phyloP scores from a whole-genome alignment of 345 rosid genomes.

The Gossypioides kirkii region DNA sequence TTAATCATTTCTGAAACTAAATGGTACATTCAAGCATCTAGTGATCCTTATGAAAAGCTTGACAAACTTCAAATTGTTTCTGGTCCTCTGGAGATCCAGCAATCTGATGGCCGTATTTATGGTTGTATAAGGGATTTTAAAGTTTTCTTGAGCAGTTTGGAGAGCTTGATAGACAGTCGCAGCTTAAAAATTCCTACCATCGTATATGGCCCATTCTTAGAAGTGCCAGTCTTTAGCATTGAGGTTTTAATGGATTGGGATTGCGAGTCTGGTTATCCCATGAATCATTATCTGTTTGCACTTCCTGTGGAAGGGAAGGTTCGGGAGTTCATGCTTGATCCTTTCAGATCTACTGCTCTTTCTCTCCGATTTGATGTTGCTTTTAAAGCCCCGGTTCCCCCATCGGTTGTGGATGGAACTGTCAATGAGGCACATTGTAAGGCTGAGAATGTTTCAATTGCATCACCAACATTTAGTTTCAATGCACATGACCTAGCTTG shows the following conservation, averaged over 20 bases:
- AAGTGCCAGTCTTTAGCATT: conserved; percentile 64
- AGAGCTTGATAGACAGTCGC: conserved; percentile 62
- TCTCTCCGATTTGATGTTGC: conserved; percentile 84
- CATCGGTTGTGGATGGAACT: conserved; percentile 29
- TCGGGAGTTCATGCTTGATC: conserved; percentile 80
- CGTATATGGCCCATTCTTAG: conserved; percentile 55
- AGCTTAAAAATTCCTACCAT: conserved; percentile 55
- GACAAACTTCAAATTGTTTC: conserved; percentile 74
- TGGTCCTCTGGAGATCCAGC: conserved; percentile 74
- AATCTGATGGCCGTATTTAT: conserved; percentile 83
- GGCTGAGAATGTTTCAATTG: conserved; percentile 36
- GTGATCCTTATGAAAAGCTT: conserved; percentile 94
- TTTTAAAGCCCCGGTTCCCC: conserved; percentile 48
- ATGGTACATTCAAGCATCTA: conserved; percentile 75
- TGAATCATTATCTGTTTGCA: conserved; percentile 87
- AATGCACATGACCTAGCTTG: conserved; percentile 97
- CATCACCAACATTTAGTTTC: conserved; percentile 58
- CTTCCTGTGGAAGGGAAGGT: conserved; percentile 77
- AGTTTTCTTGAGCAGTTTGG: conserved; percentile 76
- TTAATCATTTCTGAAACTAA: conserved; percentile 63
- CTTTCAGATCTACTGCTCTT: conserved; percentile 89
- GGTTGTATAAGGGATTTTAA: conserved; percentile 70
- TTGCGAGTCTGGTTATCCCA: conserved; percentile 82
- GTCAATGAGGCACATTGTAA: conserved; percentile 31
- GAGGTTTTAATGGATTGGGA: conserved; percentile 95